These are phyloP conservation scores for Mucor saturninus DNA, from an alignment of 371 early-diverging fungal genomes.

Conservation along the genomic window DNA sequence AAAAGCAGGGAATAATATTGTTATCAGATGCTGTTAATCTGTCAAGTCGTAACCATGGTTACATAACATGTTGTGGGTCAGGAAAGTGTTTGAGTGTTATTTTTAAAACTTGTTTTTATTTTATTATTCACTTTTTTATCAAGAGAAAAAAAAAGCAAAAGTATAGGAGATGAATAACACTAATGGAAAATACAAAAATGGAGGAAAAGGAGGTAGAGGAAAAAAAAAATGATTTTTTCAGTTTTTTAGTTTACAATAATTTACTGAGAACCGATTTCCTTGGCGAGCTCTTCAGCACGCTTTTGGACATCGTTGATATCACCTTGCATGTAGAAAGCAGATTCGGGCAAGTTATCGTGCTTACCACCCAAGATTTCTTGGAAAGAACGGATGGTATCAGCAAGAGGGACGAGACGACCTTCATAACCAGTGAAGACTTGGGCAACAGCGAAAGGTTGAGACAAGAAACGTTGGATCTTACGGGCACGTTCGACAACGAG, in stretches of 20 bases:
- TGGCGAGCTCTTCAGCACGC: slow-evolving; percentile 91
- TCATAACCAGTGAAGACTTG: slow-evolving; percentile 96
- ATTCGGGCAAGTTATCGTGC: slow-evolving; percentile 93
- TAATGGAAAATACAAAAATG: background rate
- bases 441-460: slow-evolving; percentile 96
- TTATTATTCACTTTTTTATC: background rate
- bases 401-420: slow-evolving; percentile 89
- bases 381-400: slow-evolving; percentile 96
- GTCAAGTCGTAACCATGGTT: too few relatives aligned
- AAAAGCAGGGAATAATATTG: too few relatives aligned
- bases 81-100: background rate
- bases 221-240: background rate
- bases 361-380: slow-evolving; percentile 95
- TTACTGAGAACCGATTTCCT: slow-evolving; percentile 39
- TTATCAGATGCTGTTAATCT: too few relatives aligned
- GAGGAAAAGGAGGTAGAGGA: background rate
- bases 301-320: slow-evolving; percentile 90
- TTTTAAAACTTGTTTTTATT: slow-evolving; percentile 1
- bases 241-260: background rate
- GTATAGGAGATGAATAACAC: slow-evolving; percentile 1
- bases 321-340: slow-evolving; percentile 97
- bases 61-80: too few relatives aligned
- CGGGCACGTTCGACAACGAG: slow-evolving; percentile 93
- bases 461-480: slow-evolving; percentile 96
- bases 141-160: background rate